A percentile compares a stretch with the other conserved stretches of the same genome.
Evolutionary conservation across 441 rosid genomes (phyloP).

Genomic region (Adansonia gregorii): DNA sequence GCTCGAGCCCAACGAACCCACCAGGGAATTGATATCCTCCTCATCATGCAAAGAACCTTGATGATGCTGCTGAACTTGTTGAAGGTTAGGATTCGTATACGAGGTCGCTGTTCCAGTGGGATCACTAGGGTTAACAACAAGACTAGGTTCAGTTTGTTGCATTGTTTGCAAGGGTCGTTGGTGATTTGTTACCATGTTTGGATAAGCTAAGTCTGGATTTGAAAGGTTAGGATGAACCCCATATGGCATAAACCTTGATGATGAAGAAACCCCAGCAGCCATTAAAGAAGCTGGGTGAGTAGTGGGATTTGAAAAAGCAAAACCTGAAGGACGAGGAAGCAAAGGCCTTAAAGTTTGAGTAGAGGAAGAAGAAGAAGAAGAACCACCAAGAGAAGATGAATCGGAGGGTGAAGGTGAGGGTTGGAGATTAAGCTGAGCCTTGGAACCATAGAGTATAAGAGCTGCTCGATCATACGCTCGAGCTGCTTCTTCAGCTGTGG

Average conservation of each 20-base stretch:
- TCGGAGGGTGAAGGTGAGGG: slow-evolving; percentile 39
- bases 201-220: slow-evolving; percentile 24
- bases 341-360: slow-evolving; percentile 77
- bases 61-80: slow-evolving; percentile 28
- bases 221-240: slow-evolving; percentile 32
- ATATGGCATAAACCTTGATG: slow-evolving; percentile 35
- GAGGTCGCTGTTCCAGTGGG: slow-evolving; percentile 12
- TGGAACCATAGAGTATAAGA: slow-evolving; percentile 74
- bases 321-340: slow-evolving; percentile 80
- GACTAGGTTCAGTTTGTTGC: slow-evolving; percentile 1
- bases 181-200: slow-evolving; percentile 32
- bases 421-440: slow-evolving; percentile 84
- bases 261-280: background rate
- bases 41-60: slow-evolving; percentile 31
- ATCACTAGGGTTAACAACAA: slow-evolving; percentile 1
- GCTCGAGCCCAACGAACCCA: slow-evolving; percentile 51
- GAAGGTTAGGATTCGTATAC: background rate
- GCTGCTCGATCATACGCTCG: slow-evolving; percentile 97
- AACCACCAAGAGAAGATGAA: slow-evolving; percentile 38
- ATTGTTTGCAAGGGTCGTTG: slow-evolving; percentile 12
- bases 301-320: slow-evolving; percentile 28
- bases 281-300: slow-evolving; percentile 16
- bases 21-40: slow-evolving; percentile 43
- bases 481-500: slow-evolving; percentile 95
- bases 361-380: slow-evolving; percentile 33